Evolutionary conservation across 2,329 filamentous ascomycete species (phyloP).

Genomic region (Aspergillus versicolor): DNA sequence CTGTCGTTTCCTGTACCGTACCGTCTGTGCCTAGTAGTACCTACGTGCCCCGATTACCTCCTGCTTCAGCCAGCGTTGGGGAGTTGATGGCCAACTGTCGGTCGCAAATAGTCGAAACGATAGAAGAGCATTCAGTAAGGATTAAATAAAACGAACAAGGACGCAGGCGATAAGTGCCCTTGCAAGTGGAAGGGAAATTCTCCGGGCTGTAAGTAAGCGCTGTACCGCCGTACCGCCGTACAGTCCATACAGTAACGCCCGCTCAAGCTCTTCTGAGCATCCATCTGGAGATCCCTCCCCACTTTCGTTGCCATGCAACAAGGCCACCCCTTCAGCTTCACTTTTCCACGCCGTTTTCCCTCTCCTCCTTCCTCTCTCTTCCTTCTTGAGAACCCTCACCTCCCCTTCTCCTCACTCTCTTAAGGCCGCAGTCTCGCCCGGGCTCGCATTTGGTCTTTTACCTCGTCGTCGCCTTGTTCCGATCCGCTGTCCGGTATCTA

Average conservation of each 20-base stretch:
- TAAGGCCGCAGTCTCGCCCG: conserved; percentile 17
- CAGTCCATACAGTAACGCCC: conserved; percentile 1
- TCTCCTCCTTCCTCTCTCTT: conserved; percentile 23
- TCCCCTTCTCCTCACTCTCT: conserved; percentile 13
- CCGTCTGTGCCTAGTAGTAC: not conserved
- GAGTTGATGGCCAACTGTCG: not conserved
- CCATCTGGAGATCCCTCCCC: conserved; percentile 41
- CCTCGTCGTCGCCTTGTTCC: not conserved
- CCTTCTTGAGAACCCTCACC: conserved; percentile 22
- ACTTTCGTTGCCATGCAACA: conserved; percentile 45
- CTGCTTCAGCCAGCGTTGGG: no score
- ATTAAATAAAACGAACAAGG: not conserved
- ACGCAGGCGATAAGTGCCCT: not conserved
- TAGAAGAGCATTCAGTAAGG: not conserved
- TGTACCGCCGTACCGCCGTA: not conserved
- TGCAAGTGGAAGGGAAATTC: not conserved
- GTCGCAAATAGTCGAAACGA: not conserved
- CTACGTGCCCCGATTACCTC: no score
- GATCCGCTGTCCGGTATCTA: conserved; percentile 20
- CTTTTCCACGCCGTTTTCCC: conserved; percentile 31
- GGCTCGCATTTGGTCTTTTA: not conserved
- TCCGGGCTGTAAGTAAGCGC: not conserved
- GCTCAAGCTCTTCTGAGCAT: conserved; percentile 28
- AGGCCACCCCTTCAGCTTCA: conserved; percentile 42
- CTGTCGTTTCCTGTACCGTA: not conserved